Percentiles rank a stretch among this genome's conserved stretches.
phyloP scores from a whole-genome alignment of 2,329 filamentous ascomycete species.

The Parastagonospora avenae region DNA sequence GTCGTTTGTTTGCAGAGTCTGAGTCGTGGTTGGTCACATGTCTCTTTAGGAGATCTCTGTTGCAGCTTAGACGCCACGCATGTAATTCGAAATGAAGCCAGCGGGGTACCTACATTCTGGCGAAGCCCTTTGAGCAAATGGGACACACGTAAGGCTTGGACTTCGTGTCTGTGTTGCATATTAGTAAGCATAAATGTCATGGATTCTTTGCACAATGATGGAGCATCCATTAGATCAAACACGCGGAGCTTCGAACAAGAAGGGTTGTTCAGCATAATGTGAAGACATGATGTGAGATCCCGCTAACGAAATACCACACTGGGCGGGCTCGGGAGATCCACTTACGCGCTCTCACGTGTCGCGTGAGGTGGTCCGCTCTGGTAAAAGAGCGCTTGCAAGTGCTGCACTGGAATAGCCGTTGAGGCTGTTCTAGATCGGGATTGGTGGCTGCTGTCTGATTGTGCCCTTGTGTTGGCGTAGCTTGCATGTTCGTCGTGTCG shows the following conservation, averaged over 20 bases:
- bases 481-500: conserved; percentile 22
- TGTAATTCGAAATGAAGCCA: background rate
- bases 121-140: conserved; percentile 54
- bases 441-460: conserved; percentile 9
- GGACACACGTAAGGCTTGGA: conserved; percentile 54
- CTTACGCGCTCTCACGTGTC: conserved; percentile 58
- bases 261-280: background rate
- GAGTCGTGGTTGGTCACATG: conserved; percentile 54
- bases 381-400: conserved; percentile 59
- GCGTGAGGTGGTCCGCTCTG: conserved; percentile 58
- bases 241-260: background rate
- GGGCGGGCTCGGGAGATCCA: conserved; percentile 1
- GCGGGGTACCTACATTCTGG: conserved; percentile 45
- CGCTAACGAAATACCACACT: background rate
- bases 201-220: background rate
- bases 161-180: conserved; percentile 38
- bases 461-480: conserved; percentile 10
- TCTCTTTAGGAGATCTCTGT: conserved; percentile 57
- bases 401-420: conserved; percentile 54
- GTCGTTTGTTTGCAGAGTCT: conserved; percentile 38
- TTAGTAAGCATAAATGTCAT: conserved; percentile 9
- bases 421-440: conserved; percentile 22
- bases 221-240: background rate
- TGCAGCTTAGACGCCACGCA: conserved; percentile 4
- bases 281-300: background rate